phyloP scores from a whole-genome alignment of 2,329 filamentous ascomycete genomes.

The Fusarium pininemorale region DNA sequence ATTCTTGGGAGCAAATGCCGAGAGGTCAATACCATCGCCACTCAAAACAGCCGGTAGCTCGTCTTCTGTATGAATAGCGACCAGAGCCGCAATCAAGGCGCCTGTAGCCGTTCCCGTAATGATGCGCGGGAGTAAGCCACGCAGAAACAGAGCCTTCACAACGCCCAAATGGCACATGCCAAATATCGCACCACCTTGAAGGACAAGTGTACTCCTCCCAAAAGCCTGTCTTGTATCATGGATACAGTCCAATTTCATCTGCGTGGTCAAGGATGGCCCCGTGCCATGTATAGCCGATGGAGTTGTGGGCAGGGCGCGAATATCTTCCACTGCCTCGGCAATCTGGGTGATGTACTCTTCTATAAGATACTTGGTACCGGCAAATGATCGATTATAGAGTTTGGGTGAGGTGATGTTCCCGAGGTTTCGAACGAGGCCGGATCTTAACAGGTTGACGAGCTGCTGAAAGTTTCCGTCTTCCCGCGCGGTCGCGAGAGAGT shows the following conservation, averaged over 20 bases:
- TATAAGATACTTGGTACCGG: conserved; percentile 88
- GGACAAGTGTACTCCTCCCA: conserved; percentile 82
- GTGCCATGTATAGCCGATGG: conserved; percentile 50
- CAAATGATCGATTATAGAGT: conserved; percentile 85
- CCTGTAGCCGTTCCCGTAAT: conserved; percentile 92
- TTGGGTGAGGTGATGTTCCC: conserved; percentile 86
- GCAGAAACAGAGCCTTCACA: conserved; percentile 84
- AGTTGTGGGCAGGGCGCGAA: conserved; percentile 72
- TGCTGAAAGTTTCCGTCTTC: conserved; percentile 77
- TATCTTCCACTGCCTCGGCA: conserved; percentile 80
- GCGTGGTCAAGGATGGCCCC: conserved; percentile 65
- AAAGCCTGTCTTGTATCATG: conserved; percentile 90
- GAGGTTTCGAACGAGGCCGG: conserved; percentile 83
- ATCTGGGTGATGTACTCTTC: conserved; percentile 91
- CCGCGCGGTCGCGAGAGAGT: conserved; percentile 73
- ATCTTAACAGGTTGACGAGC: conserved; percentile 81
- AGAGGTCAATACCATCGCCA: conserved; percentile 83
- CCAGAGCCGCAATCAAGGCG: conserved; percentile 86
- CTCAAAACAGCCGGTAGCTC: conserved; percentile 81
- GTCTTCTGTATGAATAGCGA: conserved; percentile 86
- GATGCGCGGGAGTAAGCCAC: conserved; percentile 84
- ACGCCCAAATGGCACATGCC: conserved; percentile 91
- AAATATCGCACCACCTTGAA: conserved; percentile 92
- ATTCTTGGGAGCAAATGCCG: conserved; percentile 70
- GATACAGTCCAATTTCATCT: conserved; percentile 85